Percentiles rank a stretch among this genome's conserved stretches.
Conservation (phyloP, 768 basidiomycete species). For the Tulasnella sp. region DNA sequence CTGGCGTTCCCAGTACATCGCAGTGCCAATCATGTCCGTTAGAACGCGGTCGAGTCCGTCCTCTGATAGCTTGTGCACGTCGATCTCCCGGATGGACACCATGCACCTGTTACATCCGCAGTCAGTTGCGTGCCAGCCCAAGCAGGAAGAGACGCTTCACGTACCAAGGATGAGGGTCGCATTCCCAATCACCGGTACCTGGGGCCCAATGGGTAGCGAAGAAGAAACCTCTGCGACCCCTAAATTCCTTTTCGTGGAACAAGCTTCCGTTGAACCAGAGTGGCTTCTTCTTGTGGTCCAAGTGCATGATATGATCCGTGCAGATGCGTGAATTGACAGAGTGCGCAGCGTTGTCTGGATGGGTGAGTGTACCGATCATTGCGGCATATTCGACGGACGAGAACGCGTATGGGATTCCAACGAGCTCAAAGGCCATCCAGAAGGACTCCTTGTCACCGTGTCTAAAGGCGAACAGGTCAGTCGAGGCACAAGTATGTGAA, state of each 20-base stretch:
- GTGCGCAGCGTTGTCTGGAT: not conserved
- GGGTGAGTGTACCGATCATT: not conserved
- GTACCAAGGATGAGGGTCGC: not conserved
- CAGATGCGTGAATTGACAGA: not conserved
- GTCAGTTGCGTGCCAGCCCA: not conserved
- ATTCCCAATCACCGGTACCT: not conserved
- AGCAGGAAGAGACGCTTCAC: not conserved
- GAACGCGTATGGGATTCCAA: not conserved
- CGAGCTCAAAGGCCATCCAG: conserved; percentile 2
- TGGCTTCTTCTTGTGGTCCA: not conserved
- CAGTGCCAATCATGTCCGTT: not conserved
- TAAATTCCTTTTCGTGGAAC: no score
- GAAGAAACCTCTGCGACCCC: no score
- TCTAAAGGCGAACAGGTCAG: not conserved
- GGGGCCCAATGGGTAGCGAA: not conserved
- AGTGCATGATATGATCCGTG: not conserved
- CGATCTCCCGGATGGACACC: not conserved
- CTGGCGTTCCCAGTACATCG: not conserved
- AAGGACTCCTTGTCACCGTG: conserved; percentile 6
- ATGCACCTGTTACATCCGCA: not conserved
- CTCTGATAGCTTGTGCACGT: not conserved
- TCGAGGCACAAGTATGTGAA: not conserved
- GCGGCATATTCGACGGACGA: not conserved
- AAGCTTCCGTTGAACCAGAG: no score
- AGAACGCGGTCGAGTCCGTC: not conserved